Conservation (phyloP, 2,329 filamentous ascomycete species). For the Chrysosporium keratinophilum region DNA sequence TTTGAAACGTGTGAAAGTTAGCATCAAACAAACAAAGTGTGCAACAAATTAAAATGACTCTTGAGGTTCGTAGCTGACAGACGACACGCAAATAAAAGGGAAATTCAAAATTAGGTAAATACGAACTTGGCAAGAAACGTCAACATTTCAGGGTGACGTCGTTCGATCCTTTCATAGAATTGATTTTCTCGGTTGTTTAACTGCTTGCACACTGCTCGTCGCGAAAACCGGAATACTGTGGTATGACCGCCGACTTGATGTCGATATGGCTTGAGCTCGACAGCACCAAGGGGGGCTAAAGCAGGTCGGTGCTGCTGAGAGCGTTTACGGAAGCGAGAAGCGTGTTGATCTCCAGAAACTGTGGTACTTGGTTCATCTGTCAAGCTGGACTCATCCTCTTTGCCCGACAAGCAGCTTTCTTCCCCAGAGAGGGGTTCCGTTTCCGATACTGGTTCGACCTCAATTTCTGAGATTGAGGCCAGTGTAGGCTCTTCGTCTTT, state of each 20-base stretch:
- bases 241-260: constrained; percentile 97
- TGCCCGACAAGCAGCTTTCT: constrained; percentile 33
- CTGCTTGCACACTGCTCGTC: constrained; percentile 92
- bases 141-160: constrained; percentile 76
- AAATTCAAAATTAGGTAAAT: constrained; percentile 22
- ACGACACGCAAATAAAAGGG: constrained; percentile 1
- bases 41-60: not conserved
- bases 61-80: not conserved
- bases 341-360: constrained; percentile 29
- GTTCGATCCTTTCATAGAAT: constrained; percentile 95
- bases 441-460: constrained; percentile 35
- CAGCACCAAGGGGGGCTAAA: constrained; percentile 64
- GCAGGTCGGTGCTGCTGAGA: constrained; percentile 20
- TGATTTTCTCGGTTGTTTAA: constrained; percentile 97
- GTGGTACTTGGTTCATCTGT: constrained; percentile 44
- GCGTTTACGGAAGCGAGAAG: constrained; percentile 21
- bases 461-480: constrained; percentile 29
- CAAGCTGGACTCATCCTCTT: constrained; percentile 44
- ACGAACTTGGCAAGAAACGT: constrained; percentile 76
- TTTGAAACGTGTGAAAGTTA: constrained; percentile 18
- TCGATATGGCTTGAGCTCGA: constrained; percentile 91
- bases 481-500: constrained; percentile 27
- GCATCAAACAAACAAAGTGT: constrained; percentile 7
- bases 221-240: constrained; percentile 90
- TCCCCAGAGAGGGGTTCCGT: constrained; percentile 37